Percentiles rank a stretch among this genome's conserved stretches.
Conservation (phyloP, 306 rosid species). For the Medicago truncatula region MtrunA17r5.0-ANR NC_053047.1:5863501-5864000, state of each 20-base stretch:
- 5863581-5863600: not conserved
- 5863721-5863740: constrained; percentile 33
- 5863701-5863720: not conserved
- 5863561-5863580: not conserved
- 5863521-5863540: too few relatives aligned
- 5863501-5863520: too few relatives aligned
- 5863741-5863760: constrained; percentile 36
- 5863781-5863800: constrained; percentile 1
- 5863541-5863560: not conserved
- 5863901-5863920: constrained; percentile 32
- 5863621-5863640: not conserved
- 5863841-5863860: fast-evolving
- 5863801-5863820: constrained; percentile 53
- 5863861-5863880: constrained; percentile 48
- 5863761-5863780: not conserved
- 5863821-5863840: constrained; percentile 44
- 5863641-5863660: too few relatives aligned
- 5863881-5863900: constrained; percentile 39
- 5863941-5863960: constrained; percentile 29
- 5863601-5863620: not conserved
- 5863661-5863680: constrained; percentile 10
- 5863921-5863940: not conserved
- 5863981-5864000: constrained; percentile 27
- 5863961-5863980: constrained; percentile 35
- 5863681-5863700: constrained; percentile 35